These are phyloP conservation scores for Scheffersomyces insectosa DNA, from an alignment of 1,139 yeast species.

Conservation along the genomic window DNA sequence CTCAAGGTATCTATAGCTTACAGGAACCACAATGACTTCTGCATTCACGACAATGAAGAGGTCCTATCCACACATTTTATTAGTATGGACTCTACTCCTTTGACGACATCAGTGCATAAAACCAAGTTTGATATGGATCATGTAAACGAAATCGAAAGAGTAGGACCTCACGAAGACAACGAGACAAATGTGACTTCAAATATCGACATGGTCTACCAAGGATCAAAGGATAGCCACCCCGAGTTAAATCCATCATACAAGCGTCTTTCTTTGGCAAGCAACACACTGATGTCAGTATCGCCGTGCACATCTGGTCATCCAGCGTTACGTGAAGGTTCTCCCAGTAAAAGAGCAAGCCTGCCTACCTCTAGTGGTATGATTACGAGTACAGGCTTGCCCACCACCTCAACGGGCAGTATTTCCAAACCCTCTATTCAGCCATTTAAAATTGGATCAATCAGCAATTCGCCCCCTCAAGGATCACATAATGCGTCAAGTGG, in stretches of 20 bases:
- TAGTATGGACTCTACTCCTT: slow-evolving; percentile 36
- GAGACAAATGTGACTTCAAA: background rate
- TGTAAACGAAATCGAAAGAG: background rate
- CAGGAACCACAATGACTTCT: slow-evolving; percentile 68
- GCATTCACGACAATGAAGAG: slow-evolving; percentile 66
- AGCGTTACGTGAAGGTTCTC: slow-evolving; percentile 4
- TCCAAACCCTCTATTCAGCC: slow-evolving; percentile 50
- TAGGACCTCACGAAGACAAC: too few relatives aligned
- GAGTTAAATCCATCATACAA: slow-evolving; percentile 6
- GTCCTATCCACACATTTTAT: slow-evolving; percentile 60
- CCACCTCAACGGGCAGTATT: slow-evolving; percentile 3
- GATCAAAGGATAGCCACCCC: background rate
- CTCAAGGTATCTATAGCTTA: slow-evolving; percentile 76
- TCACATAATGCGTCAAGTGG: slow-evolving; percentile 21
- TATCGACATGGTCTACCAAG: background rate
- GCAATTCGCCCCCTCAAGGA: slow-evolving; percentile 46
- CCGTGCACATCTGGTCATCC: slow-evolving; percentile 26
- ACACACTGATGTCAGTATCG: slow-evolving; percentile 28
- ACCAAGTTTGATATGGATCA: slow-evolving; percentile 1
- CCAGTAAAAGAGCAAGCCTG: slow-evolving; percentile 11
- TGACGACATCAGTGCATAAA: background rate
- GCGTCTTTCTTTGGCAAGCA: slow-evolving; percentile 13
- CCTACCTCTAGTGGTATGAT: slow-evolving; percentile 15
- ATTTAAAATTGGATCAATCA: slow-evolving; percentile 62
- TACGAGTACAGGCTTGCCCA: too few relatives aligned